Evolutionary conservation across 768 basidiomycete species (phyloP).

Genomic region (Amanita pallidorosea): DNA sequence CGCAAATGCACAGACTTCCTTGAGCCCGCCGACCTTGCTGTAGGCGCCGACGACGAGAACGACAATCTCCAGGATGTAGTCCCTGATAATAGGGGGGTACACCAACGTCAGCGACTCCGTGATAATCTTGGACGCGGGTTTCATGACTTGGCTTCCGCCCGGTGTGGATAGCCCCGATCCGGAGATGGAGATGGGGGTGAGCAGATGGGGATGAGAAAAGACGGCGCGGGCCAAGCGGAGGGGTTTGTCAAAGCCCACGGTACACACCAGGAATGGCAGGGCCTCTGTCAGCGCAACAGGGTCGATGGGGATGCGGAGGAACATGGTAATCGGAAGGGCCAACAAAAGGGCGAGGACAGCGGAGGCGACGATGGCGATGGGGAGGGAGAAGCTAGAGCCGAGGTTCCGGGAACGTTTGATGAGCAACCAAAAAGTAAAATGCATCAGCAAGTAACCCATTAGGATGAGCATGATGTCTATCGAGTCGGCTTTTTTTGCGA

Average conservation of each 20-base stretch:
- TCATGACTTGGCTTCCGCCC: slow-evolving; percentile 25
- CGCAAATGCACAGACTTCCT: slow-evolving; percentile 91
- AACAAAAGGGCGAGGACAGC: slow-evolving; percentile 78
- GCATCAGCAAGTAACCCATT: slow-evolving; percentile 92
- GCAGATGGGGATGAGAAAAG: slow-evolving; percentile 69
- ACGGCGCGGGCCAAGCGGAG: slow-evolving; percentile 85
- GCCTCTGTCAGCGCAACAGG: slow-evolving; percentile 92
- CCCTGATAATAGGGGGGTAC: slow-evolving; percentile 79
- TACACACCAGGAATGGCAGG: slow-evolving; percentile 94
- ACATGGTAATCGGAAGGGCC: slow-evolving; percentile 63
- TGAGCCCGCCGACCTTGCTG: slow-evolving; percentile 77
- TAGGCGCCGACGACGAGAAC: slow-evolving; percentile 83
- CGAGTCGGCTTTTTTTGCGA: slow-evolving; percentile 90
- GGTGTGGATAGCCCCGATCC: slow-evolving; percentile 13
- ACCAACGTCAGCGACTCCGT: slow-evolving; percentile 72
- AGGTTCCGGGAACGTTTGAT: slow-evolving; percentile 82
- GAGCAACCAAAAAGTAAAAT: slow-evolving; percentile 85
- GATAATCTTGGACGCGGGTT: slow-evolving; percentile 76
- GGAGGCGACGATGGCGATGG: slow-evolving; percentile 66
- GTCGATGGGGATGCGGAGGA: slow-evolving; percentile 79
- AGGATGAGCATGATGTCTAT: slow-evolving; percentile 93
- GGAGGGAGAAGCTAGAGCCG: slow-evolving; percentile 52
- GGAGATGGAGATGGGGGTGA: slow-evolving; percentile 21
- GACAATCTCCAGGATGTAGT: slow-evolving; percentile 87
- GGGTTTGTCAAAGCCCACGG: slow-evolving; percentile 97